Evolutionary conservation across 768 basidiomycete species (phyloP).

Genomic region (Crepidotus variabilis): DNA sequence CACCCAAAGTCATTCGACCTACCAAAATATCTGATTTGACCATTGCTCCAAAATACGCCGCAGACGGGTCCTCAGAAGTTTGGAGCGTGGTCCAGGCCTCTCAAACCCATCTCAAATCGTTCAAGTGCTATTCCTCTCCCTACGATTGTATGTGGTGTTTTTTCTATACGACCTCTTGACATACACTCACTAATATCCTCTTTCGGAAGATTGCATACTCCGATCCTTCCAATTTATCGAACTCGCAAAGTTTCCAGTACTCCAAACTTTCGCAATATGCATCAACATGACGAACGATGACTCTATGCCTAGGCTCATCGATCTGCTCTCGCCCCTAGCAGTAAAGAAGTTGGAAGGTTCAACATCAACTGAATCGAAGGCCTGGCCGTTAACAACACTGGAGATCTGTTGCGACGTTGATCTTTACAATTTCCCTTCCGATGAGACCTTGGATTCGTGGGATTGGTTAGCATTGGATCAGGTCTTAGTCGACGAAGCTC

Average conservation of each 20-base stretch:
- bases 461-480: conserved; percentile 8
- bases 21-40: conserved; percentile 7
- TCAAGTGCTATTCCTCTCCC: conserved; percentile 12
- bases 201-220: background rate
- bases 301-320: background rate
- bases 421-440: conserved; percentile 5
- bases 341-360: background rate
- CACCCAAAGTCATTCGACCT: background rate
- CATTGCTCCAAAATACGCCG: conserved; percentile 4
- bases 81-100: conserved; percentile 7
- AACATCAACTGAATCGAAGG: background rate
- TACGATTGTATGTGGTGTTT: conserved; percentile 7
- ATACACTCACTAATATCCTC: background rate
- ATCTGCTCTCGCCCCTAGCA: background rate
- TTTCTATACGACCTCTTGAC: background rate
- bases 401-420: conserved; percentile 14
- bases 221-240: background rate
- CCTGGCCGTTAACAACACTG: conserved; percentile 7
- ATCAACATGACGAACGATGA: background rate
- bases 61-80: background rate
- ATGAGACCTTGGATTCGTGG: conserved; percentile 2
- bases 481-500: conserved; percentile 4
- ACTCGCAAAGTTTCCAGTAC: conserved; percentile 1
- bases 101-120: conserved; percentile 4
- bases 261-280: background rate